Evolutionary conservation across 176 grass and related monocot genomes (phyloP).

Genomic region (Raddia guianensis): DNA sequence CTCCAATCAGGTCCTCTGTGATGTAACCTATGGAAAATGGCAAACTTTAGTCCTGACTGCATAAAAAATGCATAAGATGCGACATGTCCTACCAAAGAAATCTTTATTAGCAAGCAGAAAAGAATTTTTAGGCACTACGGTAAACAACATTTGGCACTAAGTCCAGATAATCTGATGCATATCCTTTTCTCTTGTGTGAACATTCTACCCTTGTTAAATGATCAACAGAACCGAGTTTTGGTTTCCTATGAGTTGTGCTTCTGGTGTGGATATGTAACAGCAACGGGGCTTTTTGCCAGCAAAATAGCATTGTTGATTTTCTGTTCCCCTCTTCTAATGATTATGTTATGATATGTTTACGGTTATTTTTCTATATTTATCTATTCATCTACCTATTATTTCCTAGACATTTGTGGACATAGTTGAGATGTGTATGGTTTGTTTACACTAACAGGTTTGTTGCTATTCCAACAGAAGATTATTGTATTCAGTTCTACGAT

Average conservation of each 20-base stretch:
- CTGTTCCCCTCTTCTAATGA: neutral
- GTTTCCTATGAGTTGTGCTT: too few species aligned
- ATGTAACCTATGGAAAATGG: constrained; percentile 55
- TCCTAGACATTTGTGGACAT: constrained; percentile 32
- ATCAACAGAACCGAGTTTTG: too few species aligned
- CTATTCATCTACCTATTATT: constrained; percentile 58
- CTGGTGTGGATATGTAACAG: too few species aligned
- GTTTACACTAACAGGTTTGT: constrained; percentile 63
- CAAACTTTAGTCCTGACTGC: constrained; percentile 27
- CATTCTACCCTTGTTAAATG: too few species aligned
- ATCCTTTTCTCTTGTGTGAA: too few species aligned
- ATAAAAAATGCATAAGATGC: constrained; percentile 6
- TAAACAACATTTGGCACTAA: neutral
- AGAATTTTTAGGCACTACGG: neutral
- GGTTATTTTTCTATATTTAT: constrained; percentile 27
- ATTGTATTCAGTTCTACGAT: constrained; percentile 82
- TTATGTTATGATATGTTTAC: constrained; percentile 28
- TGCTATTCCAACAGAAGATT: constrained; percentile 80
- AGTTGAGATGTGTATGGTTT: constrained; percentile 53
- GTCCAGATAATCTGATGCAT: neutral
- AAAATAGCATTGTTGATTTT: constrained; percentile 15
- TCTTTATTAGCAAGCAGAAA: neutral
- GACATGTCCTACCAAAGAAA: neutral
- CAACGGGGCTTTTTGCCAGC: neutral
- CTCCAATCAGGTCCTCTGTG: constrained; percentile 99